Conservation (phyloP, 306 rosid genomes). For the Dalbergia cochinchinensis region DNA sequence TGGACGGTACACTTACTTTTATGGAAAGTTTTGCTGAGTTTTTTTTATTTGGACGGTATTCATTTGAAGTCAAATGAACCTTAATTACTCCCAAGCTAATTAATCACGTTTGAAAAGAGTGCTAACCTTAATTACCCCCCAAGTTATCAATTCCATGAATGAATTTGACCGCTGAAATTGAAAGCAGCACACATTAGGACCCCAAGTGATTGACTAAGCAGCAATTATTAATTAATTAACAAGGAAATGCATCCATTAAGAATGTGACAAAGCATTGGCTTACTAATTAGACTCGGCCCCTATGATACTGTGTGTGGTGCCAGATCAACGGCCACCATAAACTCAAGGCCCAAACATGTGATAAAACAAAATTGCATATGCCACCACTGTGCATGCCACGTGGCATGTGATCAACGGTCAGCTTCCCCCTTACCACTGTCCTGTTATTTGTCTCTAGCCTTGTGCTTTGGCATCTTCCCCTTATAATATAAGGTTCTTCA, state of each 20-base stretch:
- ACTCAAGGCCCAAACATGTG: slow-evolving; percentile 37
- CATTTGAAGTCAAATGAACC: slow-evolving; percentile 28
- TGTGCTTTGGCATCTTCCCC: neutral
- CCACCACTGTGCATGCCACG: slow-evolving; percentile 54
- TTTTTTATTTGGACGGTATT: slow-evolving; percentile 18
- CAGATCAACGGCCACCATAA: too few species aligned
- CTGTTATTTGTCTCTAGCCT: slow-evolving; percentile 37
- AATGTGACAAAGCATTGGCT: neutral
- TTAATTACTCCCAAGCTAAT: neutral
- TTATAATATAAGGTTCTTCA: slow-evolving; percentile 18
- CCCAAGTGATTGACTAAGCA: neutral
- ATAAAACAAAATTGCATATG: slow-evolving; percentile 65
- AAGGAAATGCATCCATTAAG: neutral
- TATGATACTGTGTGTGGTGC: neutral
- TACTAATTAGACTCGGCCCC: neutral
- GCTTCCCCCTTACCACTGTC: neutral
- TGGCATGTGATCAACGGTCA: slow-evolving; percentile 50
- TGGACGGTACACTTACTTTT: neutral
- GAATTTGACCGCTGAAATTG: neutral
- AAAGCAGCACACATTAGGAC: neutral
- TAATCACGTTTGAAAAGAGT: neutral
- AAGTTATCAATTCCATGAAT: neutral
- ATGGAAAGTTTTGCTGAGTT: neutral
- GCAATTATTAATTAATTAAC: too few species aligned
- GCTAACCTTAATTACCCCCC: slow-evolving; percentile 5